Evolutionary conservation across 225 moss, liverwort and hornwort genomes (phyloP), one percentile per base, ranked within the genome.

Genomic region (Marchantia paleacea): DNA sequence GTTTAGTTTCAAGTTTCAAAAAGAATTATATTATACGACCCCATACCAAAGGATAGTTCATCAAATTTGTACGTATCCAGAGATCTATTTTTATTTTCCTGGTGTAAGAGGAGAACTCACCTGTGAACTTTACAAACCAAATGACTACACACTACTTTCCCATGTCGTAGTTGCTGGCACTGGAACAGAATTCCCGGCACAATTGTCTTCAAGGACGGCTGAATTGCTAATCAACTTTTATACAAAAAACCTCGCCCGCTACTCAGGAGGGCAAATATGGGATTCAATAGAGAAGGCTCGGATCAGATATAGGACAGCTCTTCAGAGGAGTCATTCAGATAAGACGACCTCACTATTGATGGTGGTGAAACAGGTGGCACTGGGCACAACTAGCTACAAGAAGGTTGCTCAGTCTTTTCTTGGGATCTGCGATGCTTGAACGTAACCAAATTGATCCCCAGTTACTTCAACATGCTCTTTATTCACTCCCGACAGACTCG

Each of bases 191-290:
- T 29, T 76, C 76, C 79, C 75, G 64, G 70, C 75, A 77, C 71
- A 66, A 62, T 29, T 66, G 75, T 82, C 76, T 76, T 80, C 28
- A 66, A 15, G 75, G 80, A 85, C 68, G 75, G 78, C 81, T 85
- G 82, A 62, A 72, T 55, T 77, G 65, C 80, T 82, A 80, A 39
- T 80, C 80, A 80, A 72, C 76, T 72, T 80, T 76, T 85, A 82
- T 85, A 85, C 85, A 85, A 57, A 63, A 74, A 81, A 79, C 81
- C 78, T 85, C 85, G 68, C 81, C 48, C 69, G 30, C 50, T 79
- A 67, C 50, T 82, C 78, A 78, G 25, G 72, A 80, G 85, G 80
- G 80, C 82, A 80, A 60, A 82, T 79, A 63, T 66, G 52, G 76
- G 76, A 72, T 85, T 76, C 80, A 65, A 72, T 25, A 66, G 67